A percentile compares a stretch with the other conserved stretches of the same genome.
These are phyloP conservation scores for Cystofilobasidium ferigula DNA, from an alignment of 768 basidiomycete genomes.

Conservation along the genomic window DNA sequence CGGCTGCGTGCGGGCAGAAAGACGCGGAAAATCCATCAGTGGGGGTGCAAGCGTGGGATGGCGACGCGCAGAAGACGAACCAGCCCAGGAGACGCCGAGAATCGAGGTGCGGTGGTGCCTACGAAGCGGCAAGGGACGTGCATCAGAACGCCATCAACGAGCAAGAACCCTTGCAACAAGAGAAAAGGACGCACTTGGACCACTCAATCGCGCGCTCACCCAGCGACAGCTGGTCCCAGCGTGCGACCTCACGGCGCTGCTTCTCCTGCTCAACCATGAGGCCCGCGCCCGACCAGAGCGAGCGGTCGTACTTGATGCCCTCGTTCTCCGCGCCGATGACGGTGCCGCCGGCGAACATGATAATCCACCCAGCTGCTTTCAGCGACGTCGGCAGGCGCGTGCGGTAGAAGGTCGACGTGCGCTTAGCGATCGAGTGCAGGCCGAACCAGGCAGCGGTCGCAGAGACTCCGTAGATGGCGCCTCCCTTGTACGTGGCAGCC, in stretches of 20 bases:
- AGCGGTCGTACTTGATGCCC: slow-evolving; percentile 8
- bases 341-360: slow-evolving; percentile 10
- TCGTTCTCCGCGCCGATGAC: slow-evolving; percentile 16
- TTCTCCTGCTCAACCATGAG: neutral
- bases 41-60: no score
- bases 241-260: neutral
- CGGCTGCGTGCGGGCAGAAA: neutral
- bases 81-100: slow-evolving; percentile 9
- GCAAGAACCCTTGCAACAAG: neutral
- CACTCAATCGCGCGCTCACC: neutral
- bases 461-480: neutral
- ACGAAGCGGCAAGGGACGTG: neutral
- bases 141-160: neutral
- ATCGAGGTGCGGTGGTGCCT: slow-evolving; percentile 8
- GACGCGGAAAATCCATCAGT: neutral
- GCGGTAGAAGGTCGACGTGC: neutral
- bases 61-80: neutral
- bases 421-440: slow-evolving; percentile 1
- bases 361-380: slow-evolving; percentile 6
- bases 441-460: neutral
- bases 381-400: neutral
- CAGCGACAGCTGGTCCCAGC: neutral
- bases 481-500: neutral
- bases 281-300: slow-evolving; percentile 10
- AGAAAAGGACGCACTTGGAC: slow-evolving; percentile 7